These are phyloP conservation scores for Hordeum marinum DNA, from an alignment of 176 grass and related monocot species.

Conservation along the genomic window DNA sequence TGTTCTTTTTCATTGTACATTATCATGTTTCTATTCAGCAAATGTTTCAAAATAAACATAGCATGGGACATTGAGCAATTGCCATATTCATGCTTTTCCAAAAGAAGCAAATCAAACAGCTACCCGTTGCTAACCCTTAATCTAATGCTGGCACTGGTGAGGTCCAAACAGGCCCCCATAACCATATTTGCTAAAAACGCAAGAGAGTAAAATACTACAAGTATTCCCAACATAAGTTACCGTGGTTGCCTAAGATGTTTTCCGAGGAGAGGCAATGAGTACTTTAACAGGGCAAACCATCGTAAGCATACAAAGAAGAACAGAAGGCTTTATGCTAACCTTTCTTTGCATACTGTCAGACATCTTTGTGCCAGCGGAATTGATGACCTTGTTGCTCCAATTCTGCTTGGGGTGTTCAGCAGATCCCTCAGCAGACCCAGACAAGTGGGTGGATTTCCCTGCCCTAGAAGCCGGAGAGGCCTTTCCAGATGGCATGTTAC, in stretches of 20 bases:
- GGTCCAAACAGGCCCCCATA: not conserved
- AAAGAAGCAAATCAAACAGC: not conserved
- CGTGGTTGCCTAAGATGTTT: not conserved
- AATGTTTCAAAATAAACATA: not conserved
- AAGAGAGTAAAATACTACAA: conserved; percentile 2
- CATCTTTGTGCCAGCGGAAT: conserved; percentile 61
- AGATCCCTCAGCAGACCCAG: conserved; percentile 53
- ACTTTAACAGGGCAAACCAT: not conserved
- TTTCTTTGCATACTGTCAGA: conserved; percentile 93
- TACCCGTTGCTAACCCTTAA: not conserved
- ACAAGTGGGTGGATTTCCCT: conserved; percentile 46
- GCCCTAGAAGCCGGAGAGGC: conserved; percentile 54
- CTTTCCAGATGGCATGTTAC: conserved; percentile 65
- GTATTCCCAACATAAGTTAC: not conserved
- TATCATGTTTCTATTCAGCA: not conserved
- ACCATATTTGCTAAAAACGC: not conserved
- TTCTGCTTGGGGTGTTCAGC: conserved; percentile 56
- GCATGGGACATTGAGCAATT: not conserved
- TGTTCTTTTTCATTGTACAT: not conserved
- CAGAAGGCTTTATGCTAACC: conserved; percentile 33
- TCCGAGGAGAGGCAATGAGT: not conserved
- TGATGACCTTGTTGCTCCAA: conserved; percentile 54
- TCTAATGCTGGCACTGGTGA: not conserved
- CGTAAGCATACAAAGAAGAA: conserved; percentile 10
- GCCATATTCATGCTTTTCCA: not conserved